Conservation (phyloP, 345 rosid species). For the Psidium friedrichsthalianum region DNA sequence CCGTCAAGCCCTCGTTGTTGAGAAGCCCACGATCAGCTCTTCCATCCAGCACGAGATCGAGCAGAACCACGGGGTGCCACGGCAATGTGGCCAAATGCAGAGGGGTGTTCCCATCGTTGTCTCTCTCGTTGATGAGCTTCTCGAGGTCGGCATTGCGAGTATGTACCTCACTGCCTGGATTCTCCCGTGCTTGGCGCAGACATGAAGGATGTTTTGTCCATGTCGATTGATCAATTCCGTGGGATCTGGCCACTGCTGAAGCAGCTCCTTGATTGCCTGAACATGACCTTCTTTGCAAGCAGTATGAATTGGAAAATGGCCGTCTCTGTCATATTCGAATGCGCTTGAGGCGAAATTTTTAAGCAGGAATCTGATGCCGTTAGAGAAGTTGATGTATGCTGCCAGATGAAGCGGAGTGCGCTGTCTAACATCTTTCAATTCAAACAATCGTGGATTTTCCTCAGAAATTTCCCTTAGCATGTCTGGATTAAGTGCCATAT, state of each 20-base stretch:
- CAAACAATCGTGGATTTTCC: not conserved
- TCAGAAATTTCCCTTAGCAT: not conserved
- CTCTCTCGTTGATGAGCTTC: not conserved
- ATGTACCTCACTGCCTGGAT: not conserved
- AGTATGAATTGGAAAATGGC: not conserved
- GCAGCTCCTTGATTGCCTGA: not conserved
- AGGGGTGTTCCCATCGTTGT: not conserved
- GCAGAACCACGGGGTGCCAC: not conserved
- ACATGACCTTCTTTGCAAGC: not conserved
- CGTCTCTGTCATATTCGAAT: not conserved
- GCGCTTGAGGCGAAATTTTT: not conserved
- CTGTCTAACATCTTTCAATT: not conserved
- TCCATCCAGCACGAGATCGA: not conserved
- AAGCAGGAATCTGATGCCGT: not conserved
- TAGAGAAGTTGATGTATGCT: not conserved
- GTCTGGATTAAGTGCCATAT: not conserved
- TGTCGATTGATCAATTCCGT: not conserved
- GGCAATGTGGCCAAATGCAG: not conserved
- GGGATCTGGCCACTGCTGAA: not conserved
- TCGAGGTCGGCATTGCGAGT: not conserved
- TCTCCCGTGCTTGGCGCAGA: not conserved
- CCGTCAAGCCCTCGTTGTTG: not conserved
- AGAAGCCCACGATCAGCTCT: not conserved
- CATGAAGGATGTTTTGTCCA: not conserved
- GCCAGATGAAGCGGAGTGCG: not conserved